Evolutionary conservation across 2,329 filamentous ascomycete genomes (phyloP).

Genomic region (Paecilomyces dactylethromorphus): DNA sequence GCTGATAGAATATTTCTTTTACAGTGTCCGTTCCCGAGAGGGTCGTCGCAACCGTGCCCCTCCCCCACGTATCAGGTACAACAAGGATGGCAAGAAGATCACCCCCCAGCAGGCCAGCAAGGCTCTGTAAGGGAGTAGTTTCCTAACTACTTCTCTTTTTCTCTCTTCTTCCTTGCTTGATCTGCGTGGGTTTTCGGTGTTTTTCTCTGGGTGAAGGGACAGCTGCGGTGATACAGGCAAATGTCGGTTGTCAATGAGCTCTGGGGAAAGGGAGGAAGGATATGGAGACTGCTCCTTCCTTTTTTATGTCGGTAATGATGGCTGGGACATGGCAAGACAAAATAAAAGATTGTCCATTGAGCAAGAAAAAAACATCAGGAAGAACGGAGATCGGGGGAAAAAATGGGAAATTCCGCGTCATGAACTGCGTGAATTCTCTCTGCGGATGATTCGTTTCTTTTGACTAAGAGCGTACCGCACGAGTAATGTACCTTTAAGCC

Average conservation of each 20-base stretch:
- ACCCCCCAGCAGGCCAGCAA: conserved; percentile 74
- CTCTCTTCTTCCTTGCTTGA: conserved; percentile 17
- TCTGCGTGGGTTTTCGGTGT: not conserved
- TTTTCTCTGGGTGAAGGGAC: not conserved
- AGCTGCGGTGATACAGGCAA: not conserved
- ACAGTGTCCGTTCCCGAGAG: conserved; percentile 90
- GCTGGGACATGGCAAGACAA: conserved; percentile 1
- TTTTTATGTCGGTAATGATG: conserved; percentile 1
- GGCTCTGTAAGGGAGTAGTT: conserved; percentile 39
- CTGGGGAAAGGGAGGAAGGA: not conserved
- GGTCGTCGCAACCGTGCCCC: conserved; percentile 98
- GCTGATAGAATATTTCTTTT: conserved; percentile 9
- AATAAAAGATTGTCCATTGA: not conserved
- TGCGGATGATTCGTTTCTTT: not conserved
- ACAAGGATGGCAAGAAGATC: conserved; percentile 99
- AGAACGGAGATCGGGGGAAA: not conserved
- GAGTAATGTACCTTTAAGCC: not conserved
- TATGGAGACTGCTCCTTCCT: not conserved
- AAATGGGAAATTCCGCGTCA: conserved; percentile 1
- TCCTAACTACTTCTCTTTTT: conserved; percentile 31
- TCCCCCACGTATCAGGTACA: conserved; percentile 95
- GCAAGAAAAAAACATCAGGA: not conserved
- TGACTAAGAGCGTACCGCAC: not conserved
- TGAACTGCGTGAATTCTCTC: conserved; percentile 3
- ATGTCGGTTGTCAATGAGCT: not conserved